Evolutionary conservation across 208 protist genomes (phyloP).

Genomic region (Trichomonas vaginalis): DNA sequence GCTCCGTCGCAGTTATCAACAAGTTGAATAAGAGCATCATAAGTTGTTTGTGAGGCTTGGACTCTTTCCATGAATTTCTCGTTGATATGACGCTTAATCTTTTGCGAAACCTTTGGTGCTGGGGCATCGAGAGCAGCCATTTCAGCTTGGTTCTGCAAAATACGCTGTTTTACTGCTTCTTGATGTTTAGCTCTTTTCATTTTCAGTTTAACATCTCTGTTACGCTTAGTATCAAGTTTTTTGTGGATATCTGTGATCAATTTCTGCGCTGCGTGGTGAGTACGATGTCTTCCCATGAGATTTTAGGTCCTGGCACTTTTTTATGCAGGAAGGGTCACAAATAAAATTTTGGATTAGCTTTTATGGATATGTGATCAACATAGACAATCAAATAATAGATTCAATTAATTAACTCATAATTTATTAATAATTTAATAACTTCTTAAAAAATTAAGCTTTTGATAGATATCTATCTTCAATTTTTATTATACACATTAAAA

Average conservation of each 20-base stretch:
- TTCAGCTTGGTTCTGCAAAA: not conserved
- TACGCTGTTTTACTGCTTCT: not conserved
- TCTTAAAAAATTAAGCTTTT: no score
- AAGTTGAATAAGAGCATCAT: not conserved
- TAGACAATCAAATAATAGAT: no score
- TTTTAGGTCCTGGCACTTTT: not conserved
- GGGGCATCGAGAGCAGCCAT: not conserved
- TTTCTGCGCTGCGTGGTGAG: not conserved
- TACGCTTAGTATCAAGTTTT: not conserved
- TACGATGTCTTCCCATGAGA: not conserved
- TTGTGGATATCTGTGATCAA: not conserved
- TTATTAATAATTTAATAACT: no score
- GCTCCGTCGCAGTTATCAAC: not conserved
- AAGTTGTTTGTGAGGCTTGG: not conserved
- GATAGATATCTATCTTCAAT: no score
- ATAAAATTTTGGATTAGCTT: no score
- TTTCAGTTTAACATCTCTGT: not conserved
- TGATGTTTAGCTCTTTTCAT: not conserved
- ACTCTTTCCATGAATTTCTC: not conserved
- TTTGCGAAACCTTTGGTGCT: not conserved
- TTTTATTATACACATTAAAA: no score
- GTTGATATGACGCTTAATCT: not conserved
- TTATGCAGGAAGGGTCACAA: no score
- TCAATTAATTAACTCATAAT: no score
- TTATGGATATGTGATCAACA: no score